phyloP scores from a whole-genome alignment of 1,284 basidiomycete genomes.

The Melampsora americana region DNA sequence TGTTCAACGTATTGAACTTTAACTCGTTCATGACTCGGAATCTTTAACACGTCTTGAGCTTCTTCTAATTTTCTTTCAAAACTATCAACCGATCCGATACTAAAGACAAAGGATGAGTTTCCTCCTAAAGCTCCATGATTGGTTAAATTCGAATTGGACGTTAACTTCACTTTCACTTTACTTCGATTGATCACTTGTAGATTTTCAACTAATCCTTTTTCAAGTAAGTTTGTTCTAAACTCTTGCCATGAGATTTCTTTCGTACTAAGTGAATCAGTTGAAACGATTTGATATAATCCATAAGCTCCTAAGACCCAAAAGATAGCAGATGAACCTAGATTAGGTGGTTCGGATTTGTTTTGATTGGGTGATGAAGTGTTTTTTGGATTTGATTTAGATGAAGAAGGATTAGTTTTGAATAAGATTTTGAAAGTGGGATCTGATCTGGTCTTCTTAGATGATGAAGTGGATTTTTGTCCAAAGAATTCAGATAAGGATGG shows the following conservation, averaged over 20 bases:
- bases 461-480: no score
- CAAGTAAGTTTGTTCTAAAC: slow-evolving; percentile 89
- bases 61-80: slow-evolving; percentile 93
- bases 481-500: no score
- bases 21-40: slow-evolving; percentile 86
- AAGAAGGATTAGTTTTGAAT: no score
- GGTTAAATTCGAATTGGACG: slow-evolving; percentile 69
- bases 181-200: slow-evolving; percentile 88
- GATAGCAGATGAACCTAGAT: neutral
- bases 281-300: slow-evolving; percentile 64
- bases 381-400: no score
- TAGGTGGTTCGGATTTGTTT: neutral
- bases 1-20: slow-evolving; percentile 96
- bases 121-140: slow-evolving; percentile 46
- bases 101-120: slow-evolving; percentile 79
- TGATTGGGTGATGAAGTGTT: no score
- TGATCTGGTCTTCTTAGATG: no score
- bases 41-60: slow-evolving; percentile 85
- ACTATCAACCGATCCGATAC: slow-evolving; percentile 93
- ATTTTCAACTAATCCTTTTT: slow-evolving; percentile 93
- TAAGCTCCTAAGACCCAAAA: slow-evolving; percentile 62
- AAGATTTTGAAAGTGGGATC: no score
- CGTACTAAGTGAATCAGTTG: slow-evolving; percentile 58
- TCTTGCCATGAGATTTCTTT: slow-evolving; percentile 98
- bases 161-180: slow-evolving; percentile 80